Evolutionary conservation across 805 yeast species (phyloP), one percentile per base, ranked within the genome.

Genomic region (Hanseniaspora mollemarum): DNA sequence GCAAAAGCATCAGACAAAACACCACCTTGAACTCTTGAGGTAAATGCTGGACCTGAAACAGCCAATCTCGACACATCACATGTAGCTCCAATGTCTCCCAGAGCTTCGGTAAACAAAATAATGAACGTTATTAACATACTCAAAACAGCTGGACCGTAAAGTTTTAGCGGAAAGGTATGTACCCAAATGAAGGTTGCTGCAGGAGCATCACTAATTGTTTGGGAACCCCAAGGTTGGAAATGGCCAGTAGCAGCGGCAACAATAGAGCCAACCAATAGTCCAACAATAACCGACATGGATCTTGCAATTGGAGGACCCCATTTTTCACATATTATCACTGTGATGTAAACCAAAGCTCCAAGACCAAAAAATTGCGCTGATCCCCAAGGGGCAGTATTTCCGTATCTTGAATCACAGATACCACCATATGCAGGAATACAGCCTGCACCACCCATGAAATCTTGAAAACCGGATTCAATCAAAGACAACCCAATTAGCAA

Each of bases 231-330:
- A 7, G 51, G 51, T 26, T 39, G 44, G 62, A 87, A 87, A 69
- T 87, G 87, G 26, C 88, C 88, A 64, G 83, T 76, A 8, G 90
- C 95, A 54, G 94, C 94, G 33, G 92, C 95, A 43, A 87, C 92
- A 54, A 87, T 83, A 70, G 95, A 87, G 29, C 96, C 95, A 33
- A 85, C 78, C 25, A 88, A 67, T 53, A 87, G 70, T 33, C 96
- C 96, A 36, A 81, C 68, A 58, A 87, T 83, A 46, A 87, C 95
- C 1, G 96, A 92, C 74, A 95, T 87, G 1, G 94, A 83, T 62
- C 83, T 86, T 92, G 87, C 83, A 60, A 87, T 83, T 51, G 96
- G 96, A 19, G 96, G 78, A 25, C 96, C 96, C 74, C 83, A 87
- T 62, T 78, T 78, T 65, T 88, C 96, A 60, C 83, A 75, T 29